These are phyloP conservation scores for Eucalyptus coolabah DNA, from an alignment of 345 rosid genomes.

Conservation along the genomic window DNA sequence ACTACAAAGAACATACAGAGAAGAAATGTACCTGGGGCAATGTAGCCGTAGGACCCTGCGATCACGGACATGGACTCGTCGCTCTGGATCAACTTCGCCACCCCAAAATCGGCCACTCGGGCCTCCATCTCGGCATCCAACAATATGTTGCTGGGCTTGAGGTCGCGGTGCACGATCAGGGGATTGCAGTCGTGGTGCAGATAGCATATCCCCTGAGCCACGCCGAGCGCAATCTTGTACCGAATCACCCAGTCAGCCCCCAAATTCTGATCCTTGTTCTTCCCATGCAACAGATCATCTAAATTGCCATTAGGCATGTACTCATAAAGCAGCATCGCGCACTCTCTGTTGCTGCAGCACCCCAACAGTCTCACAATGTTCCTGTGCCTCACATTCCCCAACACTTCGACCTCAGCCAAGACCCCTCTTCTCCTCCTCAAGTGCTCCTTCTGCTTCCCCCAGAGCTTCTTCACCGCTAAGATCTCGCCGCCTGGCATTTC, in stretches of 20 bases:
- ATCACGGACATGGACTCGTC: conserved; percentile 97
- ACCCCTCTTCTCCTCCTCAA: conserved; percentile 72
- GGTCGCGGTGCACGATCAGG: conserved; percentile 87
- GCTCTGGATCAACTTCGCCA: conserved; percentile 75
- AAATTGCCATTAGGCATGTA: conserved; percentile 93
- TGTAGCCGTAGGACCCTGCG: conserved; percentile 98
- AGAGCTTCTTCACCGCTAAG: conserved; percentile 90
- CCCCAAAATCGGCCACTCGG: conserved; percentile 98
- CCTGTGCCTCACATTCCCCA: conserved; percentile 83
- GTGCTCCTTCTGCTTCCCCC: conserved; percentile 75
- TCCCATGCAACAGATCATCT: conserved; percentile 72
- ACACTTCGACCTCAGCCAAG: conserved; percentile 79
- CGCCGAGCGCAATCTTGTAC: conserved; percentile 80
- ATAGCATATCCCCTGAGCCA: conserved; percentile 95
- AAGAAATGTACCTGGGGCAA: conserved; percentile 72
- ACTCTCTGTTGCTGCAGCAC: conserved; percentile 82
- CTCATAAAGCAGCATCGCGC: conserved; percentile 87
- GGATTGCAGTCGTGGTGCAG: conserved; percentile 98
- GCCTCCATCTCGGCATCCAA: conserved; percentile 92
- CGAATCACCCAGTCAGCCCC: conserved; percentile 81
- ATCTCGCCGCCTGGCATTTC: conserved; percentile 95
- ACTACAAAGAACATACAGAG: background rate
- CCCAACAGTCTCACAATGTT: conserved; percentile 90
- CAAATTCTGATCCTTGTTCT: conserved; percentile 47
- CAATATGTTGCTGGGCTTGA: conserved; percentile 82